Base-by-base conservation (phyloP, 495 filamentous ascomycete species). In the Trichoderma gamsii region DNA sequence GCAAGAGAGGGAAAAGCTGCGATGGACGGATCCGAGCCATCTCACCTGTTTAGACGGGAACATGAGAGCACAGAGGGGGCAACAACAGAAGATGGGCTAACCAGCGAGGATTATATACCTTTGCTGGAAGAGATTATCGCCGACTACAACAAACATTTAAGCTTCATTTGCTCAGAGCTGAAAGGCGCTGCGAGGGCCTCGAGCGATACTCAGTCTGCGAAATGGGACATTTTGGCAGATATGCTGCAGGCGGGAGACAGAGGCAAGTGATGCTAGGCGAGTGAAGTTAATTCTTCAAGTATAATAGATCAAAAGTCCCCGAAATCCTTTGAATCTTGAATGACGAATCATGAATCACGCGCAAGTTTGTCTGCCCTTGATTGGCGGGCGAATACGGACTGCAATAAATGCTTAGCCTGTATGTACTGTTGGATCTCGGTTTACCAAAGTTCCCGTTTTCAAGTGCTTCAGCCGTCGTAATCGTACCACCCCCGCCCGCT, bases 161-260 rank as follows among this genome's bases (percentile, higher is more conserved):
- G 80, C 15, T 88, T 88, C 71, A 78, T 87, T n/a, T 76, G 76
- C 18, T 80, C 78, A 13, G 86, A 83, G 0, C 70, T 88, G 44
- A 80, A 81, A 44, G 84, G 85, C 0, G 85, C 87, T 56, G 84
- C 84, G n/a, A 78, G 86, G 72, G 86, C 85, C 35, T 85, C 84
- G 23, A 78, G 82, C 25, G 83, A 84, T 21, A 72, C 75, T 27
- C 78, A 79, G 23, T 74, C 81, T 49, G 78, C 75, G 32, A 84
- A 84, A 71, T 86, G 86, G 82, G 86, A 87, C 73, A 76, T 81
- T 23, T 68, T 88, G 70, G 86, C 83, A 12, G 85, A 88, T 74
- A 86, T 84, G 76, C 71, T 88, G 41, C 85, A 87, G 75, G 76
- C 75, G 63, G 84, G 83, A 3, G 56, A 61, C 16, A 32, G 56